Evolutionary conservation across 106 monocot species (phyloP).

Genomic region (Gastrodia elata): DNA sequence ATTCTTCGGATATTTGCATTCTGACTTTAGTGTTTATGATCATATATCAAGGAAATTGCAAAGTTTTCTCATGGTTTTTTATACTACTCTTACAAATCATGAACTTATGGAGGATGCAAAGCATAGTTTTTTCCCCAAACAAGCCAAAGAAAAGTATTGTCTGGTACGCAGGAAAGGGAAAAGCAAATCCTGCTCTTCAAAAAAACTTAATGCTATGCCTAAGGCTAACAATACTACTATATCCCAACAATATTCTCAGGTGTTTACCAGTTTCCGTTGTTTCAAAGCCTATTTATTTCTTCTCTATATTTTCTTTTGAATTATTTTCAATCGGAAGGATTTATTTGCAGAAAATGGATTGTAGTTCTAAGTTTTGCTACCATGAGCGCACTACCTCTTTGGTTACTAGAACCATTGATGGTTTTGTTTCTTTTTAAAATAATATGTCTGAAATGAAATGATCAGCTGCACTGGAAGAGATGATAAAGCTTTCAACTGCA

Average conservation of each 20-base stretch:
- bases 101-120: conserved; percentile 62
- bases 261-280: conserved; percentile 2
- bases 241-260: conserved; percentile 6
- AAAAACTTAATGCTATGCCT: conserved; percentile 19
- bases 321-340: background rate
- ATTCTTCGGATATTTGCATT: conserved; percentile 59
- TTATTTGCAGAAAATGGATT: conserved; percentile 23
- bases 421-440: background rate
- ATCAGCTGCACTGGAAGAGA: background rate
- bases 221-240: conserved; percentile 26
- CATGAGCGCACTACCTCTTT: conserved; percentile 11
- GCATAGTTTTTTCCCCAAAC: conserved; percentile 18
- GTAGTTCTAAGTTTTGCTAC: conserved; percentile 7
- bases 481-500: background rate
- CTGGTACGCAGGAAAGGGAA: conserved; percentile 36
- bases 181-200: conserved; percentile 34
- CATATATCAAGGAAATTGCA: conserved; percentile 51
- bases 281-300: background rate
- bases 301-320: background rate
- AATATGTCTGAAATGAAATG: background rate
- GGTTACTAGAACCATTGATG: conserved; percentile 9
- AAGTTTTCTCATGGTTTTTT: conserved; percentile 44
- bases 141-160: conserved; percentile 19
- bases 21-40: conserved; percentile 44
- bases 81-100: conserved; percentile 42